phyloP scores from a whole-genome alignment of 2,329 filamentous ascomycete species.

The Trichoderma simmonsii region DNA sequence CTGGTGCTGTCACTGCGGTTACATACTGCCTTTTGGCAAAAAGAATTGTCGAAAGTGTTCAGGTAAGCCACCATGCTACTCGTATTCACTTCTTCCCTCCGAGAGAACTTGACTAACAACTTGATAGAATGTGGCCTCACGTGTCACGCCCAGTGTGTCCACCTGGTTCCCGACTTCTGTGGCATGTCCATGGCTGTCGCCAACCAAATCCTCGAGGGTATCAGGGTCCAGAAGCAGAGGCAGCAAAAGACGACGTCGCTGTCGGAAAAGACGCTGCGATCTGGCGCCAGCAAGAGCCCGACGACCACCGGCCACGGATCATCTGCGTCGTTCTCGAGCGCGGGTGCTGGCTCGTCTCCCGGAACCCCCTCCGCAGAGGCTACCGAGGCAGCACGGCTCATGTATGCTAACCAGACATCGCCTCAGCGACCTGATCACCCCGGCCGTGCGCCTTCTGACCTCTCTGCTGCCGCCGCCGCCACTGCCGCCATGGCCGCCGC shows the following conservation, averaged over 20 bases:
- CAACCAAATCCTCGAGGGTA: conserved; percentile 86
- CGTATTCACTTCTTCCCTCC: background rate
- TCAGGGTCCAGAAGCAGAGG: conserved; percentile 71
- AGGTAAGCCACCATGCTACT: conserved; percentile 50
- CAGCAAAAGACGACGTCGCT: conserved; percentile 58
- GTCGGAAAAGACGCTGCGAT: conserved; percentile 64
- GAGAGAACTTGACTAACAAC: conserved; percentile 1
- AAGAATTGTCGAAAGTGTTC: conserved; percentile 93
- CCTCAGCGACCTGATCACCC: conserved; percentile 50
- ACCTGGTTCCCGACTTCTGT: conserved; percentile 97
- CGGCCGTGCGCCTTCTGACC: conserved; percentile 52
- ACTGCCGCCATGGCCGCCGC: conserved; percentile 54
- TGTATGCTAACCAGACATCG: conserved; percentile 55
- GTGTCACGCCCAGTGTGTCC: conserved; percentile 85
- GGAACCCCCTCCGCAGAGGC: conserved; percentile 41
- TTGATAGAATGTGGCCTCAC: conserved; percentile 80
- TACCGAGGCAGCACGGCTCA: conserved; percentile 61
- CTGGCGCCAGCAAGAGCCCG: conserved; percentile 46
- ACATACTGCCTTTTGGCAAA: conserved; percentile 88
- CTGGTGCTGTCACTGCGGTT: conserved; percentile 99
- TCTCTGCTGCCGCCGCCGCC: conserved; percentile 57
- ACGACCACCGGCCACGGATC: conserved; percentile 35
- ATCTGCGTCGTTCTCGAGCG: conserved; percentile 34
- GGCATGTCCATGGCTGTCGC: conserved; percentile 98
- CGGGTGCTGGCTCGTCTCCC: background rate